A percentile compares a stretch with the other conserved stretches of the same genome.
phyloP scores from a whole-genome alignment of 1,284 basidiomycete species.

The Leccinum pachyderme region DNA sequence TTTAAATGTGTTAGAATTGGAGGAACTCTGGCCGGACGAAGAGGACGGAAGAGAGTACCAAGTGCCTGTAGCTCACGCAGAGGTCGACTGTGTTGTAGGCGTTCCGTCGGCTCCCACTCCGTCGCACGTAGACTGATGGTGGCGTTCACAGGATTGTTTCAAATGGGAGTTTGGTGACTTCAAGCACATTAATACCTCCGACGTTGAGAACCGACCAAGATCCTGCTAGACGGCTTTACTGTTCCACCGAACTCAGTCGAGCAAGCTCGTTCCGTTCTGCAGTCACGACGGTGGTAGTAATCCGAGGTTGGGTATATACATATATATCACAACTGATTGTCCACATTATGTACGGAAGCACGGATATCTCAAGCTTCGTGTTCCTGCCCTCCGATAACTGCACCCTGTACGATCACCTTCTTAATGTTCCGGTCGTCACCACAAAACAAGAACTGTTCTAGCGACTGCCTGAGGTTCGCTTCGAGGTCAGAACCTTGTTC shows the following conservation, averaged over 20 bases:
- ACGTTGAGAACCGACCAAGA: not conserved
- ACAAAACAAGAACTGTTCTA: conserved; percentile 78
- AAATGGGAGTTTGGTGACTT: conserved; percentile 73
- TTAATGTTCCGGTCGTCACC: conserved; percentile 89
- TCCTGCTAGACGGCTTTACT: not conserved
- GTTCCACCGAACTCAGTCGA: conserved; percentile 2
- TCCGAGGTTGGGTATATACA: not conserved
- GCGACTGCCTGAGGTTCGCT: conserved; percentile 44
- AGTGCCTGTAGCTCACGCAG: conserved; percentile 52
- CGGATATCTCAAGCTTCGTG: conserved; percentile 13
- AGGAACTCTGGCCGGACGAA: conserved; percentile 42
- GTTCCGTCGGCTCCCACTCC: not conserved
- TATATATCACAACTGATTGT: conserved; percentile 3
- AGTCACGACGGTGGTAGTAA: not conserved
- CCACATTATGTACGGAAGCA: conserved; percentile 1
- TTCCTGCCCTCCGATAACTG: conserved; percentile 68
- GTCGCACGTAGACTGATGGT: conserved; percentile 1
- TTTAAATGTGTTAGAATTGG: conserved; percentile 69
- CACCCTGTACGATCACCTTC: conserved; percentile 83
- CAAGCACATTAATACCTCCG: conserved; percentile 20
- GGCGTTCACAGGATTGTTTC: conserved; percentile 57
- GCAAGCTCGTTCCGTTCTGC: not conserved
- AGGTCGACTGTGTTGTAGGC: conserved; percentile 61
- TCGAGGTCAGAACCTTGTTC: conserved; percentile 13
- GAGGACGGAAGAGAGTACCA: conserved; percentile 31